Evolutionary conservation across 129 eudicot genomes (phyloP).

Genomic region (Escallonia herrerae): DNA sequence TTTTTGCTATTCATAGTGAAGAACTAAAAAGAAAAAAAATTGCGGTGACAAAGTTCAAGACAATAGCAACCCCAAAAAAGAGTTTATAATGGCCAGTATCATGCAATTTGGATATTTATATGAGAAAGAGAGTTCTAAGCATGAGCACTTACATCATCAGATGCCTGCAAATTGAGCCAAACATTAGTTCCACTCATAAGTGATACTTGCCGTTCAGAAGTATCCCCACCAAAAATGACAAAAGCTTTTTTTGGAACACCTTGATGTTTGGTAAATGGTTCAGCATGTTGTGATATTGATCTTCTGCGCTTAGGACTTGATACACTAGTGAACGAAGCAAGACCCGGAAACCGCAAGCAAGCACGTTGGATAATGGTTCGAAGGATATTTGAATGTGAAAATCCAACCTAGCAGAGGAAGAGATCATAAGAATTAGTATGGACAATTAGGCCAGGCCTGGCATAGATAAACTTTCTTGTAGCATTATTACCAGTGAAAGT

Average conservation of each 20-base stretch:
- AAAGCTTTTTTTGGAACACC: conserved; percentile 54
- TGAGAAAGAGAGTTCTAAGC: not conserved
- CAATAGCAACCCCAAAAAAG: not conserved
- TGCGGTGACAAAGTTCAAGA: conserved; percentile 1
- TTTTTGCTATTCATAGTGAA: too few relatives aligned
- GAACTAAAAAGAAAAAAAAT: too few relatives aligned
- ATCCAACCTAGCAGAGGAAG: conserved; percentile 61
- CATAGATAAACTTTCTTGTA: too few relatives aligned
- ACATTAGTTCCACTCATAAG: conserved; percentile 98
- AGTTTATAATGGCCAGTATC: not conserved
- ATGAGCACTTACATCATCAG: conserved; percentile 61
- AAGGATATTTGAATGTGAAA: conserved; percentile 84
- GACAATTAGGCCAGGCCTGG: too few relatives aligned
- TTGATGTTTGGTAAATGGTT: conserved; percentile 21
- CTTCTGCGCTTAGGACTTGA: conserved; percentile 32
- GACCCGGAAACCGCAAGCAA: conserved; percentile 65
- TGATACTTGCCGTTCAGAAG: conserved; percentile 94
- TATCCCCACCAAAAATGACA: conserved; percentile 88
- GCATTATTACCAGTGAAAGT: not conserved
- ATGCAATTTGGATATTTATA: too few relatives aligned
- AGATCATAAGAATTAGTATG: too few relatives aligned
- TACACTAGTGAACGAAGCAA: conserved; percentile 30
- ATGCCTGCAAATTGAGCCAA: conserved; percentile 83
- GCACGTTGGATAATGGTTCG: conserved; percentile 77
- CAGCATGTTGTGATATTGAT: conserved; percentile 22